Evolutionary conservation across 2,329 filamentous ascomycete genomes (phyloP).

Genomic region (Xylariaceae sp.): DNA sequence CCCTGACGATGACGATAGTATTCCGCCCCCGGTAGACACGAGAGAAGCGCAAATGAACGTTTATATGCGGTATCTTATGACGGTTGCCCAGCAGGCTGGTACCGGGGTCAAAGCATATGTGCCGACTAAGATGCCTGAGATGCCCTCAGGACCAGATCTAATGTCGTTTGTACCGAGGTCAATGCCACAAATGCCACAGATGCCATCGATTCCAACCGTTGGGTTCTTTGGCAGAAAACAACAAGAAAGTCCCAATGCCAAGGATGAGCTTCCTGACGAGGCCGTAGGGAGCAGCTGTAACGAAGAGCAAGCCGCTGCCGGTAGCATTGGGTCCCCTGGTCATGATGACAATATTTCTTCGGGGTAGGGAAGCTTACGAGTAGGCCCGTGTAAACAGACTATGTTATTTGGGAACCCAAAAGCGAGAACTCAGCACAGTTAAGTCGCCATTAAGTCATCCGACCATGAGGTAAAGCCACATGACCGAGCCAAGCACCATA

Average conservation of each 20-base stretch:
- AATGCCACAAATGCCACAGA: conserved; percentile 20
- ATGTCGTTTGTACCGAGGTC: conserved; percentile 32
- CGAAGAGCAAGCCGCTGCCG: not conserved
- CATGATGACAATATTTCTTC: not conserved
- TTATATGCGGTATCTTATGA: conserved; percentile 47
- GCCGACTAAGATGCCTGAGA: conserved; percentile 40
- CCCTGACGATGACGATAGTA: conserved; percentile 37
- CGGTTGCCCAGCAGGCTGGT: conserved; percentile 45
- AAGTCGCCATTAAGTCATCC: conserved; percentile 1
- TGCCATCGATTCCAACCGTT: conserved; percentile 27
- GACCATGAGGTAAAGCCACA: too few relatives aligned
- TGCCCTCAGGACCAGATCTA: conserved; percentile 33
- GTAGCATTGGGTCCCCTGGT: not conserved
- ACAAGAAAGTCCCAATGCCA: conserved; percentile 4
- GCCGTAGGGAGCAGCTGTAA: not conserved
- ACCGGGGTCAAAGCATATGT: conserved; percentile 43
- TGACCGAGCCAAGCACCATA: not conserved
- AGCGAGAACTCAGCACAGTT: not conserved
- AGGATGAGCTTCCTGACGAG: not conserved
- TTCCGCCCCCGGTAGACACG: conserved; percentile 30
- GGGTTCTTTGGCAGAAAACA: conserved; percentile 26
- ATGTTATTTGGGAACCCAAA: not conserved
- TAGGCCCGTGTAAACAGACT: not conserved
- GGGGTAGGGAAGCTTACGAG: not conserved
- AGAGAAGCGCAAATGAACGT: conserved; percentile 36